Percentiles rank a stretch among this genome's conserved stretches.
phyloP scores from a whole-genome alignment of 78 protist species.

The Dictyostelium firmibasis region DNA sequence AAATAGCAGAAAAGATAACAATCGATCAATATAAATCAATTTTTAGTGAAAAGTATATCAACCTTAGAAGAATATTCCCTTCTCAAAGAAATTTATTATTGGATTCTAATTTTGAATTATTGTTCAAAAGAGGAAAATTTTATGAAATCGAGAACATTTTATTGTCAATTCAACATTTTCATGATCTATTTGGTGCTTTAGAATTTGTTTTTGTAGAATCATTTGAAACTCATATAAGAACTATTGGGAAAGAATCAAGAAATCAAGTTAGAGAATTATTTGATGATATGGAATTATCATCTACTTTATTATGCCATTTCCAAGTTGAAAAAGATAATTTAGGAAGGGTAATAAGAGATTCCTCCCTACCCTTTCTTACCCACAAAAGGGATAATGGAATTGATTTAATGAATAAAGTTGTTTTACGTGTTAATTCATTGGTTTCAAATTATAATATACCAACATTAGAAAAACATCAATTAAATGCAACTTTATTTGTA shows the following conservation, averaged over 20 bases:
- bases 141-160: neutral
- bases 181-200: constrained; percentile 2
- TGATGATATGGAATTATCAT: neutral
- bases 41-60: neutral
- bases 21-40: neutral
- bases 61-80: neutral
- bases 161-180: neutral
- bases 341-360: neutral
- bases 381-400: neutral
- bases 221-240: neutral
- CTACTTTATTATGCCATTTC: neutral
- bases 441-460: neutral
- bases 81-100: constrained; percentile 11
- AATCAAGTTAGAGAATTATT: neutral
- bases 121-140: neutral
- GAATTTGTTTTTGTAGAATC: neutral
- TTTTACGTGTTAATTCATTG: neutral
- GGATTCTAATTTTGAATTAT: neutral
- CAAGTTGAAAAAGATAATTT: neutral
- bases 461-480: neutral
- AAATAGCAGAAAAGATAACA: neutral
- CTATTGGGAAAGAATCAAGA: neutral
- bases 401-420: neutral
- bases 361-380: neutral
- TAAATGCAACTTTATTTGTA: neutral